Base-by-base conservation (phyloP, 108 stramenopile species). In the Nitzschia sp. region DNA sequence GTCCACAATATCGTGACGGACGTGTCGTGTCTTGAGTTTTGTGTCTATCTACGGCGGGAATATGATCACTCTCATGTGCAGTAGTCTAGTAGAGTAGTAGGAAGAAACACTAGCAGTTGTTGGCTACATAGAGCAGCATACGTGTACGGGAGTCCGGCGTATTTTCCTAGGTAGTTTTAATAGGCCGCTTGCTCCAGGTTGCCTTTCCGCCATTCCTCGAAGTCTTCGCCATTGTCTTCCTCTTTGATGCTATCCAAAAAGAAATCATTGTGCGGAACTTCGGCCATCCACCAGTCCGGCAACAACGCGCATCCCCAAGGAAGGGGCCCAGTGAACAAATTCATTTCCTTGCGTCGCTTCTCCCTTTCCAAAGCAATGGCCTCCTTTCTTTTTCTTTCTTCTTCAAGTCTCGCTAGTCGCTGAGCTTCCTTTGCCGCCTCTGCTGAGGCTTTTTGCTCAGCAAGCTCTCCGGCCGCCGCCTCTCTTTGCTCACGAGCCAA, bases 281-380 rank as follows among this genome's bases (percentile, higher is more conserved):
- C 33, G 17, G 52, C 52, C 65, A 66, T 66, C 65, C 65, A 66
- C 65, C 65, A 66, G 5, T 66, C 45, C 21, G 65, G 65, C 30
- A 66, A 35, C 2, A 45, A 32, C 11, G 31, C 65, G 22, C 52
- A 48, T 4, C 45, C 45, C 48, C 45, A 53, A 21, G 45, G 65
- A 1, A 66, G 33, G 3, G 65, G 65, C 1, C 65, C 65, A 17
- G 34, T 33, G 34, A 66, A 66, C 21, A 66, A 15, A 3, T 66
- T 53, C 33, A 66, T 47, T 35, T 35, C 16, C 33, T 53, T 52
- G 15, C 62, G 33, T 46, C 45, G 25, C 16, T 28, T 19, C 36
- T 63, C 62, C 4, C 46, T 22, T 53, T 66, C 65, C 23, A 8
- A 23, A n/a, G 28, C 52, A 2, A 15, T 45, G 8, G 45, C 65